Evolutionary conservation across 2,329 filamentous ascomycete genomes (phyloP), one percentile per base, ranked within the genome.

Genomic region (Colletotrichum navitas): DNA sequence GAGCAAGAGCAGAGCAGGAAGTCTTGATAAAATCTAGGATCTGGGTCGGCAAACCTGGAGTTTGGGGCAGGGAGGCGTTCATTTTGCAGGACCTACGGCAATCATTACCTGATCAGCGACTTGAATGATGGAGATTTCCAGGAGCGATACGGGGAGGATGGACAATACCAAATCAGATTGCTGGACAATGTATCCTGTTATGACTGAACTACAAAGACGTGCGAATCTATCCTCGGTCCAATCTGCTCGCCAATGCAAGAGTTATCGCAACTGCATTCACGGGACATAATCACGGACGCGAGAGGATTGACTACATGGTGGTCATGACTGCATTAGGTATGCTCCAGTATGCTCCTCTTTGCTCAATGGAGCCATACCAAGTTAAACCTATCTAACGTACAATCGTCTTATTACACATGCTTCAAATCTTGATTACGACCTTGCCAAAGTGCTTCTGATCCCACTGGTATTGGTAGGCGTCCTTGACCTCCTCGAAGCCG

Each of bases 401-500:
- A 60, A 43, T 45, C 1, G 29, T 12, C 7, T 11, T 8, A 21
- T 52, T 21, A 52, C 6, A n/a, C 14, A 18, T 6, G 26, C 34
- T 29, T 63, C 63, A 72, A 26, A 72, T 63, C 43, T 72, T 65
- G 61, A 74, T 49, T 4, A 65, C 63, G 7, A 73, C 67, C 59
- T 73, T 73, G 34, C 71, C 71, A 60, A 73, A 64, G 43, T 67
- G 66, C 54, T 67, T 60, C 39, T 71, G 63, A 3, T 72, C 63
- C 63, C 67, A 67, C 59, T 71, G 68, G 60, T 66, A 68, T 39
- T 71, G 67, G 43, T 71, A 73, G 24, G 68, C 71, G 24, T 73
- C 68, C 68, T 73, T 73, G 18, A 66, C 71, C 29, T 73, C 68
- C 16, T 73, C 58, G n/a, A 70, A 73, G 4, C 63, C 71, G 2